Evolutionary conservation across 495 filamentous ascomycete species (phyloP).

Genomic region (Glonium stellatum): DNA sequence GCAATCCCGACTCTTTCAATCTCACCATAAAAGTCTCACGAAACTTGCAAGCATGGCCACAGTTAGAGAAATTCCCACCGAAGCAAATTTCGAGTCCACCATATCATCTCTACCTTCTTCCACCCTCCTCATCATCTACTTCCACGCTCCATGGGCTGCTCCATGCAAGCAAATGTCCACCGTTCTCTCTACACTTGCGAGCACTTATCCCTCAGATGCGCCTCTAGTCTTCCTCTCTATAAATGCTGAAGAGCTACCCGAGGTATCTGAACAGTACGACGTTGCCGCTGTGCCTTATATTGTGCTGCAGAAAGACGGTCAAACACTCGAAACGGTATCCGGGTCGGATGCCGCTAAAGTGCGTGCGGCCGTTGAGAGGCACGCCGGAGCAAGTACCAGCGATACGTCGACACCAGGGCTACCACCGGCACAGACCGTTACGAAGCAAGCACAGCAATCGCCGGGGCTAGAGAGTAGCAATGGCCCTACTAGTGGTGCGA

Average conservation of each 20-base stretch:
- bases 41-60: slow-evolving; percentile 30
- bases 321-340: slow-evolving; percentile 71
- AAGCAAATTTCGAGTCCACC: slow-evolving; percentile 59
- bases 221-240: slow-evolving; percentile 78
- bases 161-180: slow-evolving; percentile 88
- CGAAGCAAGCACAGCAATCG: slow-evolving; percentile 31
- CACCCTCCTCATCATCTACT: slow-evolving; percentile 75
- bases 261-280: slow-evolving; percentile 82
- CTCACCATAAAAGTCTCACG: neutral
- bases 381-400: slow-evolving; percentile 51
- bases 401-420: slow-evolving; percentile 39
- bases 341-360: slow-evolving; percentile 83
- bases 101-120: slow-evolving; percentile 56
- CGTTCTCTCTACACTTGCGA: slow-evolving; percentile 77
- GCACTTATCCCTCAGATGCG: slow-evolving; percentile 61
- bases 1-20: neutral
- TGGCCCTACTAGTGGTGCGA: slow-evolving; percentile 27
- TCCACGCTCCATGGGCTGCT: slow-evolving; percentile 94
- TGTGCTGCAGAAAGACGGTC: slow-evolving; percentile 63
- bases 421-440: slow-evolving; percentile 47
- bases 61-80: slow-evolving; percentile 63
- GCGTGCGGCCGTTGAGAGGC: slow-evolving; percentile 71
- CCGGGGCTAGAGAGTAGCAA: slow-evolving; percentile 9
- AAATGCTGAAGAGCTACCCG: slow-evolving; percentile 82
- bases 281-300: slow-evolving; percentile 91